Evolutionary conservation across 495 filamentous ascomycete species (phyloP), one percentile per base, ranked within the genome.

Genomic region (Hyaloscypha finlandica): DNA sequence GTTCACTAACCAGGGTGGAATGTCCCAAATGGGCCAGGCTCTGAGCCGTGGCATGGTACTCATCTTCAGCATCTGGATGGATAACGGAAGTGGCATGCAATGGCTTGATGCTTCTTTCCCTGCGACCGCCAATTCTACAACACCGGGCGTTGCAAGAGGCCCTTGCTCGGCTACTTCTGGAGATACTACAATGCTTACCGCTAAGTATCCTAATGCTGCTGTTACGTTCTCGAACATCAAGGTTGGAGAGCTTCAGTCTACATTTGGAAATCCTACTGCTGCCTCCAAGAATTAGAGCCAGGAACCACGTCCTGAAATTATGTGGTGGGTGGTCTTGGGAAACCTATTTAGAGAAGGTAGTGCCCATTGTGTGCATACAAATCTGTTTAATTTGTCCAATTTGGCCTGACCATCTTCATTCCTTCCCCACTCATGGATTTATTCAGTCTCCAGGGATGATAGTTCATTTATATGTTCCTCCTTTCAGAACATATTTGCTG

Each of bases 101-200:
- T 94, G 91, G 91, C 86, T 94, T 71, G 91, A 93, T 82, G 86
- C 86, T 74, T 83, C 77, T 76, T 92, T 86, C 80, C 90, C 90
- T 1, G 76, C 81, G 54, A 81, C 82, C 71, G 81, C 75, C 9
- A 76, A 80, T 53, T 59, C 80, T 3, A 73, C 81, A 66, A 73
- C 73, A 16, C 88, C 89, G 37, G 91, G 91, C 75, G 83, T 85
- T 61, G 83, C 81, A 68, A 89, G 91, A 76, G 91, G 91, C 59
- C 82, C 84, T 68, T 94, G 91, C 78, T 63, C 83, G 48, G 81
- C 78, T 63, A 78, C 76, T 75, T 86, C 84, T 33, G 90, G 90
- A 59, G 78, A 78, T 29, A 87, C 89, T 22, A 62, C 72, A n/a
- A 83, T 84, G 25, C 79, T 92, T 56, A 84, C 88, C 81, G 37